Percentiles rank a stretch among this genome's conserved stretches.
Conservation (phyloP, 352 stramenopile species). For the Phytopythium oedochilum region DNA sequence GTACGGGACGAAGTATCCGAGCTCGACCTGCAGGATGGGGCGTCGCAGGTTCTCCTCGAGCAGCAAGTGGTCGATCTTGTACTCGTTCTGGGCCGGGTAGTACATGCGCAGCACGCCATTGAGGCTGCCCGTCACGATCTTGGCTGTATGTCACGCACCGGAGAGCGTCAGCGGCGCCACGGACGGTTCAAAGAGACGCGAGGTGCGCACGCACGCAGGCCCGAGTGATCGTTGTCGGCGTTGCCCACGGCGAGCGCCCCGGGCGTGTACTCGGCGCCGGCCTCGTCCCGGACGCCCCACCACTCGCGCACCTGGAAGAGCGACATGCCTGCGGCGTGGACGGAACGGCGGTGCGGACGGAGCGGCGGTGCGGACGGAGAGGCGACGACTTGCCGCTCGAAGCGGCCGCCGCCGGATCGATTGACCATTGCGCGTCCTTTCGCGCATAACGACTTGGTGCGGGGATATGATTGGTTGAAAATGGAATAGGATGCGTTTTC, state of each 20-base stretch:
- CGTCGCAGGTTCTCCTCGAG: conserved; percentile 82
- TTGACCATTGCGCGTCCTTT: not conserved
- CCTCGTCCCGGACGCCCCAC: conserved; percentile 74
- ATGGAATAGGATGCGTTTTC: not conserved
- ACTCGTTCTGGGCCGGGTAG: conserved; percentile 70
- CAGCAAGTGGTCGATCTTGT: conserved; percentile 87
- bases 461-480: not conserved
- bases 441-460: not conserved
- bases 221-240: conserved; percentile 75
- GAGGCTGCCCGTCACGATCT: conserved; percentile 88
- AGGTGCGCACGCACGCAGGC: conserved; percentile 25
- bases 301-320: conserved; percentile 90
- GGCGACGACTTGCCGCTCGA: not conserved
- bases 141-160: too few relatives aligned
- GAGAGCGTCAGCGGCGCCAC: not conserved
- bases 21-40: conserved; percentile 83
- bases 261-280: conserved; percentile 77
- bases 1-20: conserved; percentile 84
- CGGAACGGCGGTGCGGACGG: too few relatives aligned
- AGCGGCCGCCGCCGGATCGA: not conserved
- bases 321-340: conserved; percentile 43
- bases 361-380: not conserved
- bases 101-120: conserved; percentile 86
- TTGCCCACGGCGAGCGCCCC: conserved; percentile 79
- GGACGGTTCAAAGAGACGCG: too few relatives aligned